Conservation (phyloP, 2,329 filamentous ascomycete genomes). For the Coniochaeta hoffmannii region DNA sequence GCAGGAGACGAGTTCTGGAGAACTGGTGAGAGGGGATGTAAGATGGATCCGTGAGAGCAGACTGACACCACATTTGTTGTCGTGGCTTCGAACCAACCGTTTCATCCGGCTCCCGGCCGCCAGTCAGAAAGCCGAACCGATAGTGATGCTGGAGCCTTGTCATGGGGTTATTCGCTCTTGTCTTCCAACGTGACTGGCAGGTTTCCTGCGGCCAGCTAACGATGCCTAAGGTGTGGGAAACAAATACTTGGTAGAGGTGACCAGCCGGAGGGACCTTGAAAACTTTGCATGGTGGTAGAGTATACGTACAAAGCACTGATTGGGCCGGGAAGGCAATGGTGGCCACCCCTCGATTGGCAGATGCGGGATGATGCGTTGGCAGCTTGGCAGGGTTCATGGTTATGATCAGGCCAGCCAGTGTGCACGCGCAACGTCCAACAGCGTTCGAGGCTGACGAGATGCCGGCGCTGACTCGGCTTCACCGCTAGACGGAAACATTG, state of each 20-base stretch:
- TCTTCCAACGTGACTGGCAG: too few species aligned
- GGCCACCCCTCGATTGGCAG: not conserved
- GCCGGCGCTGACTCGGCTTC: not conserved
- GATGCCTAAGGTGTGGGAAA: too few species aligned
- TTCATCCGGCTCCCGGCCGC: not conserved
- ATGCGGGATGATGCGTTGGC: not conserved
- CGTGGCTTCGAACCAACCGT: not conserved
- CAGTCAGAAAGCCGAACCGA: not conserved
- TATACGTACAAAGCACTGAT: not conserved
- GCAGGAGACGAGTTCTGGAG: too few species aligned
- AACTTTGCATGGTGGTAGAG: not conserved
- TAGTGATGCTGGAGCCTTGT: too few species aligned
- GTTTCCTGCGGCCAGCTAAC: too few species aligned
- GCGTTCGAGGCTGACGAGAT: not conserved
- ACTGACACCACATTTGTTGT: too few species aligned
- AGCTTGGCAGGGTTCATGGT: not conserved
- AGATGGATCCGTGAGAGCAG: too few species aligned
- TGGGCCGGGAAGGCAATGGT: not conserved
- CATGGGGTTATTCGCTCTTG: too few species aligned
- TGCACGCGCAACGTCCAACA: too few species aligned
- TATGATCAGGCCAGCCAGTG: not conserved
- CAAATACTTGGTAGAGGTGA: too few species aligned
- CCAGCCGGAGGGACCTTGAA: not conserved
- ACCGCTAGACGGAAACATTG: too few species aligned
- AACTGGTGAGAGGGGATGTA: too few species aligned